Evolutionary conservation across 208 protist species (phyloP), one percentile per base, ranked within the genome.

Genomic region (Acanthamoeba polyphaga): DNA sequence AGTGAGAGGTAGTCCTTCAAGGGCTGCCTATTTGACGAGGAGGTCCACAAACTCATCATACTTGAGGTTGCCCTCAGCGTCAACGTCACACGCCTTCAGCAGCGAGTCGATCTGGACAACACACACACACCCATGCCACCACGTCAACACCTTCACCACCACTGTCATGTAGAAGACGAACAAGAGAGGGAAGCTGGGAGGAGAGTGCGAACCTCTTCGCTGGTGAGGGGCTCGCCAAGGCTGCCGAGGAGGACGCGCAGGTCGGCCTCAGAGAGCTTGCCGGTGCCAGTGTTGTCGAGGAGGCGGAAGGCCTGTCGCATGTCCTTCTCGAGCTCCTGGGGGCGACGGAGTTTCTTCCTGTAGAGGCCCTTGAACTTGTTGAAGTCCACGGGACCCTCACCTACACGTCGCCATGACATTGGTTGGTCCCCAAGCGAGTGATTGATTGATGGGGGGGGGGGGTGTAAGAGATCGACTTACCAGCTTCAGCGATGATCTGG

Each of bases 21-120:
- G 34, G 17, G 1, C 13, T 2, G 9, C 70, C 70, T 88, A 88
- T 22, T 55, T 29, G 46, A 43, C 74, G 17, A 92, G 87, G 3
- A 92, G 60, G 43, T 92, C 87, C 24, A 92, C 87, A 19, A 92
- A 92, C 60, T 66, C 87, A 17, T 92, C 87, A n/a, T 92, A 92
- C 51, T 66, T 74, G 87, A 92, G 87, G 87, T 92, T 92, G 49
- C 87, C 87, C 38, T 92, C 87, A 38, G 24, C 34, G 27, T 92
- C 87, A 9, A 92, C 62, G 3, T 66, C 60, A 9, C 32, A 17
- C 6, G 43, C 38, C 87, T 92, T 92, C 15, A 92, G 38, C 87
- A 92, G 43, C 13, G 87, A 92, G 9, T 92, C 87, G 3, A 88
- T 64, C 80, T 88, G 76, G 10, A 55, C 49, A 24, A 74, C 66